Percentiles rank a stretch among this genome's conserved stretches.
These are phyloP conservation scores for Trichoderma orchidacearum DNA, from an alignment of 495 filamentous ascomycete species.

Conservation along the genomic window DNA sequence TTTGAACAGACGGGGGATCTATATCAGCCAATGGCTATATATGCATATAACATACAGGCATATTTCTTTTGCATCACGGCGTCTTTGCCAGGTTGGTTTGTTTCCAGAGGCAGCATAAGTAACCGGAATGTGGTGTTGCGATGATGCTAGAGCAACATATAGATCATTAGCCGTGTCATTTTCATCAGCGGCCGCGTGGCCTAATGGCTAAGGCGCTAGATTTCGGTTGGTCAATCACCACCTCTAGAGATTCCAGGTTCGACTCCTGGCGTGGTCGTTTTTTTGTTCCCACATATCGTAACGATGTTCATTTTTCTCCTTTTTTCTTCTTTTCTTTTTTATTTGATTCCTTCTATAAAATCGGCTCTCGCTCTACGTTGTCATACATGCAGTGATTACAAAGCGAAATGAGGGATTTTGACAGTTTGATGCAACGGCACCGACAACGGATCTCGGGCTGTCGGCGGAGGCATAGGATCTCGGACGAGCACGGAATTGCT, in stretches of 20 bases:
- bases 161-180: neutral
- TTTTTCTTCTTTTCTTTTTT: neutral
- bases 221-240: neutral
- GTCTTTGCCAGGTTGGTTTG: too few species aligned
- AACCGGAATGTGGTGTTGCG: too few species aligned
- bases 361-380: neutral
- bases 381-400: too few species aligned
- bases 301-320: neutral
- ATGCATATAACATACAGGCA: too few species aligned
- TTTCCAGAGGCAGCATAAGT: too few species aligned
- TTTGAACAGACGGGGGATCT: too few species aligned
- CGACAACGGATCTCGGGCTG: neutral
- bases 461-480: neutral
- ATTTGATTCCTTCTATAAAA: neutral
- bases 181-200: slow-evolving; percentile 1
- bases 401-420: too few species aligned
- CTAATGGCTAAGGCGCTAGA: slow-evolving; percentile 4
- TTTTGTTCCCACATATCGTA: too few species aligned
- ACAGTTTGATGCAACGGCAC: too few species aligned
- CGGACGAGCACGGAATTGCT: neutral
- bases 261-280: slow-evolving; percentile 3
- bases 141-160: neutral
- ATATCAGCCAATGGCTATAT: too few species aligned
- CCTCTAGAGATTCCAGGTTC: slow-evolving; percentile 5
- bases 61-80: too few species aligned